Percentiles rank a stretch among this genome's conserved stretches.
Conservation (phyloP, 1,284 basidiomycete species). For the Pterula multifida region DNA sequence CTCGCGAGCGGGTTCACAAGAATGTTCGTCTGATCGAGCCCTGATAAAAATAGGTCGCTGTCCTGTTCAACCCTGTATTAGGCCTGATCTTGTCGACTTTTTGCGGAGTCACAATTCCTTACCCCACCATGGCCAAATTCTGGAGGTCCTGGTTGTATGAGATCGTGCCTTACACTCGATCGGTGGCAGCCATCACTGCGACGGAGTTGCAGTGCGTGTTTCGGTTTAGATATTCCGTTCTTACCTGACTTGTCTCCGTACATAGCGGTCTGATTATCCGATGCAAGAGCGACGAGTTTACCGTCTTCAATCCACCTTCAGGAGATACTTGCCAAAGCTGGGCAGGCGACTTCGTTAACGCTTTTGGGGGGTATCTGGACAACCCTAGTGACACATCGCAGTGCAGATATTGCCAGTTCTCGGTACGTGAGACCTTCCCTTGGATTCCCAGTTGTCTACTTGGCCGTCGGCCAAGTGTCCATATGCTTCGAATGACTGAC, state of each 20-base stretch:
- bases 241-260: conserved; percentile 8
- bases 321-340: conserved; percentile 68
- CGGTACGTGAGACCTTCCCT: conserved; percentile 12
- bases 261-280: conserved; percentile 49
- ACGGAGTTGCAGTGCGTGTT: conserved; percentile 63
- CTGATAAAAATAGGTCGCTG: conserved; percentile 64
- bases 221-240: background rate
- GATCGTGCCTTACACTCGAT: conserved; percentile 59
- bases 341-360: conserved; percentile 53
- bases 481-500: conserved; percentile 5
- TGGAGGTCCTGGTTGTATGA: conserved; percentile 72
- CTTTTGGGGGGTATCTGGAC: conserved; percentile 69
- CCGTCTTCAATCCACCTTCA: conserved; percentile 55
- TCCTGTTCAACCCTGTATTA: conserved; percentile 74
- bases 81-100: conserved; percentile 57
- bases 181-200: conserved; percentile 64
- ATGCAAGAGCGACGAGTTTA: conserved; percentile 61
- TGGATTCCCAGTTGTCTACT: background rate
- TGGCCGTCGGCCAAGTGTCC: background rate
- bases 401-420: conserved; percentile 70
- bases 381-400: conserved; percentile 47
- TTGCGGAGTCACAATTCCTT: conserved; percentile 78
- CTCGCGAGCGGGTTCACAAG: too few species aligned
- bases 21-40: too few species aligned
- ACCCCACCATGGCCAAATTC: conserved; percentile 53